Percentiles rank a stretch among this genome's conserved stretches.
phyloP scores from a whole-genome alignment of 495 filamentous ascomycete genomes.

The Tuber indicum region DNA sequence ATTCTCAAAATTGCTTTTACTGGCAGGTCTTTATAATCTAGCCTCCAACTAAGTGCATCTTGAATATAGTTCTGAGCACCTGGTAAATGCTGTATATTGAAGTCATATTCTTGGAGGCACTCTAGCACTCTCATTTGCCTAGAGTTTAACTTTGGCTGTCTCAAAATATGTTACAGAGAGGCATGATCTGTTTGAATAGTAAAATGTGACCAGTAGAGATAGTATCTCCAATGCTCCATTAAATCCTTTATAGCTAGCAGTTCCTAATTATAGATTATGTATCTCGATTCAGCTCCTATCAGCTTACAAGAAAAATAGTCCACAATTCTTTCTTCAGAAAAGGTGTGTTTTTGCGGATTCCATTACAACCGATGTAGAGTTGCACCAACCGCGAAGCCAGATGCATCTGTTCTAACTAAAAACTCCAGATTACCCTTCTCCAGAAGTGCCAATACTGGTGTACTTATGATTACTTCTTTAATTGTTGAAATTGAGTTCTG shows the following conservation, averaged over 20 bases:
- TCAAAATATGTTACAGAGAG: background rate
- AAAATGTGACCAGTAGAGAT: background rate
- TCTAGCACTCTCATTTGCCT: background rate
- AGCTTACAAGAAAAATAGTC: background rate
- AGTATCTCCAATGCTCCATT: slow-evolving; percentile 6
- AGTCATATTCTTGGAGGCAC: background rate
- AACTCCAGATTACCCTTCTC: background rate
- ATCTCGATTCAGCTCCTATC: background rate
- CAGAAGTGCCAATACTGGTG: background rate
- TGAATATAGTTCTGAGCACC: background rate
- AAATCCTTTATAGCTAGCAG: slow-evolving; percentile 8
- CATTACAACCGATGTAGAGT: background rate
- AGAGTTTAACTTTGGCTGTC: background rate
- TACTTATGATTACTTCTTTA: background rate
- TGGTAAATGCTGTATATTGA: background rate
- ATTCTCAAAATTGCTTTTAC: fast-evolving
- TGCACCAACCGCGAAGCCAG: background rate
- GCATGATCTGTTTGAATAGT: background rate
- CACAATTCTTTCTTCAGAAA: too few relatives aligned
- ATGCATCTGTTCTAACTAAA: background rate
- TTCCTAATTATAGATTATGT: slow-evolving; percentile 6
- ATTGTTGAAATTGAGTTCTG: background rate
- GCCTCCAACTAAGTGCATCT: background rate
- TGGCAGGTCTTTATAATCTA: background rate
- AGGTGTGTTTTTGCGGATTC: background rate